A percentile compares a stretch with the other conserved stretches of the same genome.
Conservation (phyloP, 1,284 basidiomycete genomes). For the Leccinum subrobustum region DNA sequence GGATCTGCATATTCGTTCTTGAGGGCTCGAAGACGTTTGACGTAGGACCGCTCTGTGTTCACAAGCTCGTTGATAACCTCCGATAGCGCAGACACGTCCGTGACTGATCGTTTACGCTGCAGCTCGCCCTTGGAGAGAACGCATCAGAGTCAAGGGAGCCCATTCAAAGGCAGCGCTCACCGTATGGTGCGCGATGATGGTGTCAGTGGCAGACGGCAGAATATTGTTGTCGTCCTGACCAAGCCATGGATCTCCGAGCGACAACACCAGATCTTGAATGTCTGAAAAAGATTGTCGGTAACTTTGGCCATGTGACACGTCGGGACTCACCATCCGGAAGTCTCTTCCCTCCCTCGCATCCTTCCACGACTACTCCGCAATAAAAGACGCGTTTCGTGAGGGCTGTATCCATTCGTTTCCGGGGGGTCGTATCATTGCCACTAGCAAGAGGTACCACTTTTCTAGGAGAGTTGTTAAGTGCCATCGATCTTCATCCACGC, state of each 20-base stretch:
- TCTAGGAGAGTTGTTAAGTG: conserved; percentile 57
- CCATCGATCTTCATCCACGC: conserved; percentile 37
- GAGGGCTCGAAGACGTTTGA: conserved; percentile 69
- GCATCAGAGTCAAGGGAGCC: conserved; percentile 11
- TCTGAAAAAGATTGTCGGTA: conserved; percentile 42
- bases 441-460: conserved; percentile 68
- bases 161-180: conserved; percentile 38
- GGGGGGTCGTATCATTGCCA: conserved; percentile 54
- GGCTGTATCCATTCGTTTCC: conserved; percentile 38
- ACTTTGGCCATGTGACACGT: background rate
- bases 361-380: conserved; percentile 80
- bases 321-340: conserved; percentile 61
- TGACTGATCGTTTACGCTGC: conserved; percentile 53
- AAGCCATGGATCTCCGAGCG: conserved; percentile 64
- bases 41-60: conserved; percentile 75
- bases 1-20: conserved; percentile 89
- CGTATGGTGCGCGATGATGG: conserved; percentile 35
- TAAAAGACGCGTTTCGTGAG: conserved; percentile 75
- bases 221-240: conserved; percentile 42
- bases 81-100: conserved; percentile 60
- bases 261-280: conserved; percentile 74
- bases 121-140: conserved; percentile 39
- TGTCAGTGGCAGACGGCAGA: conserved; percentile 41
- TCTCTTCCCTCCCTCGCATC: conserved; percentile 62
- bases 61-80: conserved; percentile 78